These are phyloP conservation scores for Senna tora DNA, from an alignment of 306 rosid genomes.

Conservation along the genomic window DNA sequence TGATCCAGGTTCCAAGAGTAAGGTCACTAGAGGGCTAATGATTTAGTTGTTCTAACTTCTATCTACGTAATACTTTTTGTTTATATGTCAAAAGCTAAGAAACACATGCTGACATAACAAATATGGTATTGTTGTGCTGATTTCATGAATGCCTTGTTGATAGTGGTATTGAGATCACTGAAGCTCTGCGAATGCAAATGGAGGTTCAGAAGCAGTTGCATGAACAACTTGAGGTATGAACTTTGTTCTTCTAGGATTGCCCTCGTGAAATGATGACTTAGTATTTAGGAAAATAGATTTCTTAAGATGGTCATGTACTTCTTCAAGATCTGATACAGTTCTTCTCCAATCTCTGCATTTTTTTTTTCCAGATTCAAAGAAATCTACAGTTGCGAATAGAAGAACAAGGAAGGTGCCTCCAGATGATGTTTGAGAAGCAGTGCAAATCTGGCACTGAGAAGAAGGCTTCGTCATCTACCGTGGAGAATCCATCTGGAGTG, in stretches of 20 bases:
- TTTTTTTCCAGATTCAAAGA: conserved; percentile 64
- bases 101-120: conserved; percentile 9
- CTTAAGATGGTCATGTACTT: background rate
- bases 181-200: conserved; percentile 98
- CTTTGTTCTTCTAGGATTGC: conserved; percentile 32
- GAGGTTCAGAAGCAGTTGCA: conserved; percentile 98
- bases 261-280: conserved; percentile 12
- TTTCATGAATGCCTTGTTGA: conserved; percentile 30
- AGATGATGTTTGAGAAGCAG: conserved; percentile 97
- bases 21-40: conserved; percentile 19
- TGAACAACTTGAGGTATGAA: conserved; percentile 93
- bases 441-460: conserved; percentile 53
- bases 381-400: conserved; percentile 93
- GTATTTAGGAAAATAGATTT: background rate
- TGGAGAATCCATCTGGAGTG: conserved; percentile 49
- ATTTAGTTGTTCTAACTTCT: conserved; percentile 11
- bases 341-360: background rate
- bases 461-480: conserved; percentile 46
- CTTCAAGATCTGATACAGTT: conserved; percentile 23
- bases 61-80: conserved; percentile 10
- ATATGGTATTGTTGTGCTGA: conserved; percentile 34
- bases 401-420: conserved; percentile 95
- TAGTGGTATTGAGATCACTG: conserved; percentile 95
- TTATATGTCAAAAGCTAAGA: conserved; percentile 15
- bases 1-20: conserved; percentile 29